phyloP scores from a whole-genome alignment of 2,329 filamentous ascomycete genomes.

The Fusarium armeniacum region DNA sequence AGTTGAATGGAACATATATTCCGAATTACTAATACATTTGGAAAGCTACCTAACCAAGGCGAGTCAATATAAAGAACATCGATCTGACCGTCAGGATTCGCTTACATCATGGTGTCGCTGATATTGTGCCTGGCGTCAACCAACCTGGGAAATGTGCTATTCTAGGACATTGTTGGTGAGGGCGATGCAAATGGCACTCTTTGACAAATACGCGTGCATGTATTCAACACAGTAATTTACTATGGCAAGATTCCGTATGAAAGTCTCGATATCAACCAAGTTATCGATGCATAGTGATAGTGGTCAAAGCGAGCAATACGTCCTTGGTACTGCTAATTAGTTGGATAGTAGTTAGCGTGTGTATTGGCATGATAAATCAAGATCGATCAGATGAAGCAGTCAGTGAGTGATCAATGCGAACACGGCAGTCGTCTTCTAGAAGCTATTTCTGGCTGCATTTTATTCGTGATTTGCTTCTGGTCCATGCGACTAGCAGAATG shows the following conservation, averaged over 20 bases:
- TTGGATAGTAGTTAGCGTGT: background rate
- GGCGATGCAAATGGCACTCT: background rate
- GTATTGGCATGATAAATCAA: slow-evolving; percentile 10
- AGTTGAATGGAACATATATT: background rate
- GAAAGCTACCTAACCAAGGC: background rate
- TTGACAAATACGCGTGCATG: background rate
- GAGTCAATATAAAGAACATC: background rate
- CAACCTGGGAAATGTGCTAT: background rate
- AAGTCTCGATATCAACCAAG: background rate
- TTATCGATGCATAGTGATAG: background rate
- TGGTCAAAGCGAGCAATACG: background rate
- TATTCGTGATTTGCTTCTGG: background rate
- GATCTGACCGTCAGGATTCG: background rate
- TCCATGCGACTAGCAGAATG: background rate
- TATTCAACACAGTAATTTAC: background rate
- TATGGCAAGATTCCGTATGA: background rate
- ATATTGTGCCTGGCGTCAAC: background rate
- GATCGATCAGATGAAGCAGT: slow-evolving; percentile 13
- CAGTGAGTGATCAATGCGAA: background rate
- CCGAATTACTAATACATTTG: background rate
- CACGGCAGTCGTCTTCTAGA: background rate
- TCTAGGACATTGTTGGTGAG: background rate
- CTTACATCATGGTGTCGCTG: background rate
- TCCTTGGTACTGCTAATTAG: background rate
- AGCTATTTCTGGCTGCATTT: slow-evolving; percentile 10